Evolutionary conservation across 2,329 filamentous ascomycete species (phyloP), one percentile per base, ranked within the genome.

Genomic region (Remersonia thermophila): DNA sequence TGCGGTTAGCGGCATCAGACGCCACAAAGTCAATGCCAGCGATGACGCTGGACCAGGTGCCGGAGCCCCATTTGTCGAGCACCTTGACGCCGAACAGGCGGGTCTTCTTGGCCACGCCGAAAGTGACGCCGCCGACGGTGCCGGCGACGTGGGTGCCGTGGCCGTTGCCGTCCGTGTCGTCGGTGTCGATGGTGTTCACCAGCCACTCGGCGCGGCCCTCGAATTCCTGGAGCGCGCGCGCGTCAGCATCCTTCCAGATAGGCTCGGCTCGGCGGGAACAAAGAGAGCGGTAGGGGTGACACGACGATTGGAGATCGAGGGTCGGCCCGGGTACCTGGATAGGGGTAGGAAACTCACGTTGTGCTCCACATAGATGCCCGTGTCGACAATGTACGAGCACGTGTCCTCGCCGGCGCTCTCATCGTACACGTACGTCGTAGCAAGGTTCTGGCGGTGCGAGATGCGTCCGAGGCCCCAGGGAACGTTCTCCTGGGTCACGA

Each of bases 101-200:
- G 8, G 62, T 57, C 47, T 55, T 53, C 54, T 66, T 67, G 45
- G 63, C 61, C 2, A 67, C 61, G 40, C 65, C 65, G 42, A 59
- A 65, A 29, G 50, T 60, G 20, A 35, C 47, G 15, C 57, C 57
- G 37, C 57, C 63, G 40, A 66, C 57, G 30, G 60, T 66, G 39
- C 62, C 65, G 7, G 62, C 54, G 10, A 64, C 59, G 51, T 66
- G 62, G 4, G 63, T 68, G 40, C 64, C 65, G 52, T 67, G 63
- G 40, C 64, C 65, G 42, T 62, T 54, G 39, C 55, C 59, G 42
- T 65, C 62, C 2, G 42, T 45, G 48, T 59, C 51, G 35, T 44
- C 36, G 25, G 44, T 44, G 49, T 59, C 55, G 38, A 39, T 53
- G 38, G 52, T 55, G 57, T 62, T 63, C 41, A 50, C 51, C 13